A percentile compares a stretch with the other conserved stretches of the same genome.
Evolutionary conservation across 2,329 filamentous ascomycete species (phyloP).

Genomic region (Fusarium tupiense): DNA sequence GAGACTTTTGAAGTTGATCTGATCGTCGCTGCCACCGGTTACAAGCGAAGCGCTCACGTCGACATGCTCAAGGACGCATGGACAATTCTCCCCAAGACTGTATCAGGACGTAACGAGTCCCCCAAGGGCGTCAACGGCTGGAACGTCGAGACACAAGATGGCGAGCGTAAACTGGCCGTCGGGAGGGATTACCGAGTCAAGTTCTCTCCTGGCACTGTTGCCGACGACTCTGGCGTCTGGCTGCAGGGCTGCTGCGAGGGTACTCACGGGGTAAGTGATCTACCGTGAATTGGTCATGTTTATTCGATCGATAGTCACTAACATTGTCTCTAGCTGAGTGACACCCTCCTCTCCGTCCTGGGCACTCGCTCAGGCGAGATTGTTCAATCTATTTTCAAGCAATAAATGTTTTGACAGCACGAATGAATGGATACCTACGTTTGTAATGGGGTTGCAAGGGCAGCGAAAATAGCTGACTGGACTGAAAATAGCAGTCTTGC

Average conservation of each 20-base stretch:
- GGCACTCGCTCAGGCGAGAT: slow-evolving; percentile 81
- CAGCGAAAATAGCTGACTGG: slow-evolving; percentile 39
- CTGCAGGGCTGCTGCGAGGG: slow-evolving; percentile 93
- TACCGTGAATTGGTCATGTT: background rate
- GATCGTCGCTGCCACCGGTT: slow-evolving; percentile 88
- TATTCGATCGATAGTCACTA: slow-evolving; percentile 21
- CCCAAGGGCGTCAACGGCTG: slow-evolving; percentile 52
- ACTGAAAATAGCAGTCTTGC: slow-evolving; percentile 20
- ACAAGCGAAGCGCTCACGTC: slow-evolving; percentile 80
- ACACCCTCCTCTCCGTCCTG: slow-evolving; percentile 82
- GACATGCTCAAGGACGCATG: slow-evolving; percentile 76
- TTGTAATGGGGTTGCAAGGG: slow-evolving; percentile 36
- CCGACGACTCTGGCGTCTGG: slow-evolving; percentile 82
- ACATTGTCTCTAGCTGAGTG: slow-evolving; percentile 68
- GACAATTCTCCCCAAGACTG: slow-evolving; percentile 69
- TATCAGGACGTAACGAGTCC: slow-evolving; percentile 43
- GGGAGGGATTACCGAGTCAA: slow-evolving; percentile 81
- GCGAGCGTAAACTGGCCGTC: slow-evolving; percentile 68
- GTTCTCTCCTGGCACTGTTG: slow-evolving; percentile 74
- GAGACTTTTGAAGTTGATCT: slow-evolving; percentile 81
- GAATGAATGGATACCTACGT: slow-evolving; percentile 32
- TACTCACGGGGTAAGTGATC: slow-evolving; percentile 83
- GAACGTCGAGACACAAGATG: slow-evolving; percentile 52
- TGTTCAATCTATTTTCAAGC: slow-evolving; percentile 75
- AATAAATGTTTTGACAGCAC: slow-evolving; percentile 40